These are phyloP conservation scores for Gleditsia sinensis DNA, from an alignment of 306 rosid genomes.

Conservation along the genomic window DNA sequence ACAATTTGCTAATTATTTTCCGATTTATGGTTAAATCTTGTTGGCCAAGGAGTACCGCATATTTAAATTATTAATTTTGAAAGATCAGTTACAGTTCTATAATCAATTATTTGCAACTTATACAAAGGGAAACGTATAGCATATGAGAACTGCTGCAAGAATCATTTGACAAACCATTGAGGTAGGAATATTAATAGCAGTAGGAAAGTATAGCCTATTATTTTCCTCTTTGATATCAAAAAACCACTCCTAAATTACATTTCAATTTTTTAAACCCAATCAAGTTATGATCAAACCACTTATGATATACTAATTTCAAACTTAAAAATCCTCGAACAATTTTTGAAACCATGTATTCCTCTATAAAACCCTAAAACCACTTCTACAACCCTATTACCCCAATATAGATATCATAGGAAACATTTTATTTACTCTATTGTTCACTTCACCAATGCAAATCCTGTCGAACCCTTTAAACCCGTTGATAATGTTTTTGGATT, in stretches of 20 bases:
- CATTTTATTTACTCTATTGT: not conserved
- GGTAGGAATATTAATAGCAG: not conserved
- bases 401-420: not conserved
- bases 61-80: slow-evolving; percentile 3
- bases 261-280: not conserved
- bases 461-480: no score
- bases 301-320: not conserved
- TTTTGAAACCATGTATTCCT: not conserved
- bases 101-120: slow-evolving; percentile 11
- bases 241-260: not conserved
- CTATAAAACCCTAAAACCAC: not conserved
- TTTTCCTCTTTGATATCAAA: not conserved
- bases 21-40: not conserved
- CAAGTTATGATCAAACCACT: not conserved
- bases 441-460: not conserved
- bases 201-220: not conserved
- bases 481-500: not conserved
- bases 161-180: not conserved
- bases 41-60: not conserved
- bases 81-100: not conserved
- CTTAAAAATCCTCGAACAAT: not conserved
- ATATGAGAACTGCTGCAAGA: not conserved
- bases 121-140: slow-evolving; percentile 12
- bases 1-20: not conserved
- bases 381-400: not conserved